A percentile compares a stretch with the other conserved stretches of the same genome.
Evolutionary conservation across 352 stramenopile species (phyloP).

Genomic region (Thalassiosira livingstoniorum): DNA sequence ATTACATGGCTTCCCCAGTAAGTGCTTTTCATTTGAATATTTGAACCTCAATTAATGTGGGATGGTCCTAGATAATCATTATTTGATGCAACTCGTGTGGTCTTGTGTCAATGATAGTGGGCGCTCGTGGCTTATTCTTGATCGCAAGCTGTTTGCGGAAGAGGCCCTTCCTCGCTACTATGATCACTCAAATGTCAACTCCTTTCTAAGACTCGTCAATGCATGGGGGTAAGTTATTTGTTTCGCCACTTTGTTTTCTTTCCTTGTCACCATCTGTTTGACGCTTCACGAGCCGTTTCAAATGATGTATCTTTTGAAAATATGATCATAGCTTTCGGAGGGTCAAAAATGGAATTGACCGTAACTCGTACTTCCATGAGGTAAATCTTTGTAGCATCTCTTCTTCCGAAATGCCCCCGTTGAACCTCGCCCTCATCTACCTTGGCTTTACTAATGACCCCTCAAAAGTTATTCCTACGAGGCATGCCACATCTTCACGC

Average conservation of each 20-base stretch:
- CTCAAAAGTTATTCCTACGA: conserved; percentile 10
- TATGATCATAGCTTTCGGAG: conserved; percentile 5
- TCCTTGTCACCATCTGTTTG: neutral
- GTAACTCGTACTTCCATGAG: conserved; percentile 13
- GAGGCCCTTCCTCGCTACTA: conserved; percentile 8
- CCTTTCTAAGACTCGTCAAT: conserved; percentile 11
- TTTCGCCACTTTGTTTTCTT: neutral
- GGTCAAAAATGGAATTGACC: neutral
- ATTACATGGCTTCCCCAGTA: conserved; percentile 6
- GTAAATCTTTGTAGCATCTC: conserved; percentile 3
- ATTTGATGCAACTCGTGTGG: too few relatives aligned
- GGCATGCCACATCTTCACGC: conserved; percentile 8
- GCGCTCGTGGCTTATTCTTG: conserved; percentile 12
- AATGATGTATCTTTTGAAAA: neutral
- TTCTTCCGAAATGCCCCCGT: neutral
- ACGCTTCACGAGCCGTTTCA: neutral
- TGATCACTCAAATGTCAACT: conserved; percentile 17
- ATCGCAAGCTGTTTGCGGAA: neutral
- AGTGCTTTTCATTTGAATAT: too few relatives aligned
- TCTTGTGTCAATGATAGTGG: too few relatives aligned
- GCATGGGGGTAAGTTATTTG: conserved; percentile 11
- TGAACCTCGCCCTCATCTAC: too few relatives aligned
- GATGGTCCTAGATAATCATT: too few relatives aligned
- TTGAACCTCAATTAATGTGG: too few relatives aligned
- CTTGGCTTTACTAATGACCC: neutral